phyloP scores from a whole-genome alignment of 192 early-diverging fungal species.

The Thamnidium elegans region DNA sequence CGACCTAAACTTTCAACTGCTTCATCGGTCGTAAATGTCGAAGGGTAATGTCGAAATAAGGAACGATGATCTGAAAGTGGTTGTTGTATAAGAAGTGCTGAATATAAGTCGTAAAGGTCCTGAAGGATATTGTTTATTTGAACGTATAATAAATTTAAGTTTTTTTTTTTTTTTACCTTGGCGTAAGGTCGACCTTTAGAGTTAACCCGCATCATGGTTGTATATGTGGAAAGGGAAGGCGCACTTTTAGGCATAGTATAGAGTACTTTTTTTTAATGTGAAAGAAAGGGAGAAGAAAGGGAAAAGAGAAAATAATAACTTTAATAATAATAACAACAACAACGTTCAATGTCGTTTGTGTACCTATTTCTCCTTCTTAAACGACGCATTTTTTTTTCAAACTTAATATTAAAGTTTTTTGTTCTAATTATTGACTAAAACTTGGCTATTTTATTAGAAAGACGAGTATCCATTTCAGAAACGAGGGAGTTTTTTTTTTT shows the following conservation, averaged over 20 bases:
- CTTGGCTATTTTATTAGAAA: too few species aligned
- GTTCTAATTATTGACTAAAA: too few species aligned
- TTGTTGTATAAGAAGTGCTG: slow-evolving; percentile 48
- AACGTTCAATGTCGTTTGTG: too few species aligned
- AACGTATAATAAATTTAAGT: neutral
- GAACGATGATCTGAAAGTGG: slow-evolving; percentile 48
- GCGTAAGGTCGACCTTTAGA: slow-evolving; percentile 52
- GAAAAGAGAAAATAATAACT: neutral
- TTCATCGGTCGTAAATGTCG: slow-evolving; percentile 55
- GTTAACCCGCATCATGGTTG: slow-evolving; percentile 49
- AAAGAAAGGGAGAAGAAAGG: neutral
- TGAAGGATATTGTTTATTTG: slow-evolving; percentile 11
- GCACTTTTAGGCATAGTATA: neutral
- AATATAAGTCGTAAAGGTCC: slow-evolving; percentile 55
- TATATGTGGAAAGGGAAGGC: slow-evolving; percentile 25
- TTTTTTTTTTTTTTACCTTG: slow-evolving; percentile 40
- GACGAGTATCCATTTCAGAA: too few species aligned
- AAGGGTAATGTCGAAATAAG: slow-evolving; percentile 48
- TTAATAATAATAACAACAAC: neutral
- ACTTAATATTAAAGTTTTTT: too few species aligned
- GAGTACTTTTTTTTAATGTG: neutral
- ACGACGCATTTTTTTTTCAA: too few species aligned
- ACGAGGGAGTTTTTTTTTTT: too few species aligned
- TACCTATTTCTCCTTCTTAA: too few species aligned
- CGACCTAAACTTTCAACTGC: slow-evolving; percentile 43